A percentile compares a stretch with the other conserved stretches of the same genome.
Evolutionary conservation across 2,329 filamentous ascomycete species (phyloP).

Genomic region (Metarhizium rileyi): DNA sequence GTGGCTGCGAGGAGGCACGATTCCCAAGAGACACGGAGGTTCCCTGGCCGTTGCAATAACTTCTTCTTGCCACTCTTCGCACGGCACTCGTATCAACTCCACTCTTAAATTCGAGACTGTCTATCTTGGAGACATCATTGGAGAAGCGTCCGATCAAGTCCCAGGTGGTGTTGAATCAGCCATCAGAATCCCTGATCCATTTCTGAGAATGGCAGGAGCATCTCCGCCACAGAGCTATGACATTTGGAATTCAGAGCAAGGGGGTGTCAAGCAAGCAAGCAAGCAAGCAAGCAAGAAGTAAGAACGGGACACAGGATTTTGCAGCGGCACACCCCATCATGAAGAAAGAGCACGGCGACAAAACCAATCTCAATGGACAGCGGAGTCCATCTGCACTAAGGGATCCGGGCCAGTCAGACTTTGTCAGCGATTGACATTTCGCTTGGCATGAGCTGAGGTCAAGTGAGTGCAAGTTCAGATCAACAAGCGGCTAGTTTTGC

Average conservation of each 20-base stretch:
- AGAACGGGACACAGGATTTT: neutral
- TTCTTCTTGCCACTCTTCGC: neutral
- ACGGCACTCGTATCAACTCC: neutral
- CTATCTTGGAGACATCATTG: neutral
- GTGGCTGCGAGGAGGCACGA: neutral
- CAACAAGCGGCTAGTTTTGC: neutral
- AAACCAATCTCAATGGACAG: neutral
- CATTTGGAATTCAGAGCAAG: neutral
- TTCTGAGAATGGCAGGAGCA: neutral
- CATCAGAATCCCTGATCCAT: neutral
- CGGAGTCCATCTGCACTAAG: neutral
- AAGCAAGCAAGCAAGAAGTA: neutral
- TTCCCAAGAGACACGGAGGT: neutral
- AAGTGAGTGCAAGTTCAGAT: neutral
- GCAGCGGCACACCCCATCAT: neutral
- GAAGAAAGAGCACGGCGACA: neutral
- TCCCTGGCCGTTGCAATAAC: neutral
- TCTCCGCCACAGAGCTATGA: neutral
- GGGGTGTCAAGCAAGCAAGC: neutral
- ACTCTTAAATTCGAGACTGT: neutral
- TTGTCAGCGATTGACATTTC: neutral
- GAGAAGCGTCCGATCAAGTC: neutral
- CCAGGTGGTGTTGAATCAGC: neutral
- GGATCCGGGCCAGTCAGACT: neutral
- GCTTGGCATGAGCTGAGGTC: neutral